Percentiles rank a stretch among this genome's conserved stretches.
These are phyloP conservation scores for Amylocarpus encephaloides DNA, from an alignment of 2,329 filamentous ascomycete genomes.

Conservation along the genomic window DNA sequence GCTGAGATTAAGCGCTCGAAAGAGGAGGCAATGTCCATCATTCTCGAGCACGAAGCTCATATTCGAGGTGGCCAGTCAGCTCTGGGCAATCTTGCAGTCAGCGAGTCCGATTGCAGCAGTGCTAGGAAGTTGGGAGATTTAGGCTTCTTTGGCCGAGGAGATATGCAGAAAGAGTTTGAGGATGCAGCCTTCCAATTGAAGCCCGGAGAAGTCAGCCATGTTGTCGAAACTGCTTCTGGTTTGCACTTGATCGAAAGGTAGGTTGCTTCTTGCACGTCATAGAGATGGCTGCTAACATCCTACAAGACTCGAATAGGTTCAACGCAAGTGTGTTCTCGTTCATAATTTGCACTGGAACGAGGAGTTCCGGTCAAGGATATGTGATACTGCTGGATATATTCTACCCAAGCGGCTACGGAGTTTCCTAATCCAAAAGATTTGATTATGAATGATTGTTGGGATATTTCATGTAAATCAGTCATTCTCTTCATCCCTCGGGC, in stretches of 20 bases:
- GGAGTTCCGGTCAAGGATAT: conserved; percentile 5
- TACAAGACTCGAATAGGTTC: conserved; percentile 17
- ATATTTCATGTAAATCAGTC: conserved; percentile 2
- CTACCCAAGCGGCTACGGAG: conserved; percentile 1
- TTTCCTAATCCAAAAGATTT: conserved; percentile 14
- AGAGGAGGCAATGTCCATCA: conserved; percentile 75
- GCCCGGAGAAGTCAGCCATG: conserved; percentile 75
- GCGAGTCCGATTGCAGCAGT: conserved; percentile 92
- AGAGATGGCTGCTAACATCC: conserved; percentile 1
- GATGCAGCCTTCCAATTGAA: conserved; percentile 88
- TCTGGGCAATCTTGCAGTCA: conserved; percentile 77
- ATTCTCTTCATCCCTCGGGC: not conserved
- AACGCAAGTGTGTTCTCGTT: not conserved
- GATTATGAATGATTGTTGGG: conserved; percentile 8
- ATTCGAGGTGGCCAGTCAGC: conserved; percentile 65
- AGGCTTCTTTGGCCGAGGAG: conserved; percentile 87
- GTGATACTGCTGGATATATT: conserved; percentile 9
- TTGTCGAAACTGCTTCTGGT: conserved; percentile 89
- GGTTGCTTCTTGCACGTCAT: not conserved
- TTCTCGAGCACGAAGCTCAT: conserved; percentile 66
- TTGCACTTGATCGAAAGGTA: conserved; percentile 94
- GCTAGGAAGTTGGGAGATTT: conserved; percentile 90
- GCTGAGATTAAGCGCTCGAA: conserved; percentile 81
- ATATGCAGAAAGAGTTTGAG: conserved; percentile 99
- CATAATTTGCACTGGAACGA: not conserved